Conservation (phyloP, 139 green algal species). For the Parachlorella kessleri region DNA sequence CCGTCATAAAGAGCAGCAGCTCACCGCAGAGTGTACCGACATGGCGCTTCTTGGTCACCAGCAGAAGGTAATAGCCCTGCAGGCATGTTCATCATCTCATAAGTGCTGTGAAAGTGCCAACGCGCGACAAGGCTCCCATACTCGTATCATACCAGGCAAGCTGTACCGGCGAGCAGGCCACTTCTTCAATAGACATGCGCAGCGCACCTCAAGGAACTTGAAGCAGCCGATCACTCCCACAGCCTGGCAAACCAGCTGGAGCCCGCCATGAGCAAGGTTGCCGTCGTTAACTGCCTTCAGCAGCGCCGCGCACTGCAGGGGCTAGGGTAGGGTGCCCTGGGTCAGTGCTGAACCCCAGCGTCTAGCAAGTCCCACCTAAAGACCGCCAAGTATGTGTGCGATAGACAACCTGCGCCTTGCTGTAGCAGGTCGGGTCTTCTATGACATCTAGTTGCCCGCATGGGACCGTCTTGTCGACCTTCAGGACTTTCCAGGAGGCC, state of each 20-base stretch:
- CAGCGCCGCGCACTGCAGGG: neutral
- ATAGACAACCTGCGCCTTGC: conserved; percentile 55
- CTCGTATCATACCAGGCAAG: no score
- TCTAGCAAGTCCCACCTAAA: conserved; percentile 33
- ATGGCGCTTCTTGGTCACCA: conserved; percentile 73
- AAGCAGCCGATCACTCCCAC: conserved; percentile 81
- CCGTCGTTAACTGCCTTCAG: neutral
- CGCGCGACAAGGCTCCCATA: no score
- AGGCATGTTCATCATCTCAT: neutral
- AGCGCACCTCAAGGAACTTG: conserved; percentile 35
- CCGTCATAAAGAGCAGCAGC: neutral
- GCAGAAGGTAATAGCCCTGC: conserved; percentile 88
- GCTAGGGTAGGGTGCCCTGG: neutral
- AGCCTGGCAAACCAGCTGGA: conserved; percentile 61
- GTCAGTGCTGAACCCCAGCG: no score
- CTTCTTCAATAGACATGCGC: no score
- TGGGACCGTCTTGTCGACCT: conserved; percentile 39
- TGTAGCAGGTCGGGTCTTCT: conserved; percentile 65
- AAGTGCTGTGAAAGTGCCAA: no score
- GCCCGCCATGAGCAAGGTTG: conserved; percentile 50
- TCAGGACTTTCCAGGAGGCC: conserved; percentile 44
- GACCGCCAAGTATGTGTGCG: conserved; percentile 43
- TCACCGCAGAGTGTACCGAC: conserved; percentile 78
- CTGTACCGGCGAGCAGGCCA: no score
- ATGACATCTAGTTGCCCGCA: conserved; percentile 38